Conservation (phyloP, 176 grass and related monocot species). For the Guadua angustifolia region DNA sequence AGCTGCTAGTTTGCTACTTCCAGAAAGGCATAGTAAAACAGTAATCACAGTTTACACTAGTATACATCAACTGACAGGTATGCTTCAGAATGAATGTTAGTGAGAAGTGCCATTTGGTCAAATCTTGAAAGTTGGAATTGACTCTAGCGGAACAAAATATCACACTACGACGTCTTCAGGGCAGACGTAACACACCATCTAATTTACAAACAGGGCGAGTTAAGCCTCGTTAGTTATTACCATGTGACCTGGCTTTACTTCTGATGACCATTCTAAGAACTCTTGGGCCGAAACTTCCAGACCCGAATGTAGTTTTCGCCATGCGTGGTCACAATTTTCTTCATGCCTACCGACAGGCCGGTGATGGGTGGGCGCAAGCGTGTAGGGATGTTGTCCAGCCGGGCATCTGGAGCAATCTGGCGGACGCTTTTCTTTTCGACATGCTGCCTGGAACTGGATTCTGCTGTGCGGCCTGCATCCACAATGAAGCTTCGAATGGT, state of each 20-base stretch:
- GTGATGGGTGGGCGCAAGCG: slow-evolving; percentile 66
- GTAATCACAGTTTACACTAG: not conserved
- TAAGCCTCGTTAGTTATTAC: not conserved
- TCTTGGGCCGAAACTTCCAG: slow-evolving; percentile 61
- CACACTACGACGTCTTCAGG: not conserved
- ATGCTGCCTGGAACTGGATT: slow-evolving; percentile 27
- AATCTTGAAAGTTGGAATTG: no score
- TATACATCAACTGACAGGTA: not conserved
- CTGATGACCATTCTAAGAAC: not conserved
- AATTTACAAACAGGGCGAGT: not conserved
- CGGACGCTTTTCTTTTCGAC: slow-evolving; percentile 64
- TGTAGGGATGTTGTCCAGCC: slow-evolving; percentile 58
- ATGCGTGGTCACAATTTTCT: slow-evolving; percentile 85
- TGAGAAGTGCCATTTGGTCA: not conserved
- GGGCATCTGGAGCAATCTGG: slow-evolving; percentile 44
- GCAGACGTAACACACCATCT: not conserved
- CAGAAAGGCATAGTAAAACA: slow-evolving; percentile 1
- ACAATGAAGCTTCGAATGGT: slow-evolving; percentile 53
- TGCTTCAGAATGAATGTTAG: slow-evolving; percentile 36
- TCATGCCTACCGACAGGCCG: slow-evolving; percentile 75
- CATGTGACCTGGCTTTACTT: not conserved
- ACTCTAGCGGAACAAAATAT: not conserved
- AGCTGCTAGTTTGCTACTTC: not conserved
- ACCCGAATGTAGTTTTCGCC: slow-evolving; percentile 71
- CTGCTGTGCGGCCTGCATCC: slow-evolving; percentile 33